Evolutionary conservation across 495 filamentous ascomycete species (phyloP).

Genomic region (Neurospora terricola): DNA sequence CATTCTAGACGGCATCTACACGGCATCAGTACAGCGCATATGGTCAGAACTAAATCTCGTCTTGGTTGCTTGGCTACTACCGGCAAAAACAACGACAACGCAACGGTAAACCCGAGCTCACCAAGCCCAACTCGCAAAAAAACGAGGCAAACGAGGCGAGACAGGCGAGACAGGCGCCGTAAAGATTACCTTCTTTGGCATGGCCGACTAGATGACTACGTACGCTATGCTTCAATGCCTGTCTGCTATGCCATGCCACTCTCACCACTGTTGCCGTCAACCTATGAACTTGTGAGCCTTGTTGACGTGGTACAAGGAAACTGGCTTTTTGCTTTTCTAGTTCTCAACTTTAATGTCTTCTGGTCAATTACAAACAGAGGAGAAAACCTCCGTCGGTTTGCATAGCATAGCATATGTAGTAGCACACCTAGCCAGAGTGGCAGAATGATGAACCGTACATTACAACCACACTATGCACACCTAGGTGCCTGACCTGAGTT

Average conservation of each 20-base stretch:
- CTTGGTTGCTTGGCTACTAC: too few relatives aligned
- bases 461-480: background rate
- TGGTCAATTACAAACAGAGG: background rate
- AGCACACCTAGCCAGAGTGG: background rate
- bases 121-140: background rate
- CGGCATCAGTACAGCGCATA: background rate
- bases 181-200: background rate
- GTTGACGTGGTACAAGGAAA: background rate
- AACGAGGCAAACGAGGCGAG: background rate
- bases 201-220: background rate
- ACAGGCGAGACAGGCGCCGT: background rate
- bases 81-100: background rate
- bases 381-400: background rate
- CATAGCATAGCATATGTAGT: background rate
- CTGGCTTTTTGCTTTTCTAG: background rate
- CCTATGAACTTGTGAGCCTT: background rate
- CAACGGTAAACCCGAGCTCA: background rate
- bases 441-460: background rate
- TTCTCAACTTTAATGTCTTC: background rate
- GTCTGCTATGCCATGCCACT: background rate
- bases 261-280: background rate
- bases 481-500: background rate
- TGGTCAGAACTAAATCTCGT: background rate
- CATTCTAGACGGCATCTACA: background rate
- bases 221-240: background rate